phyloP scores from a whole-genome alignment of 148 eudicot genomes.

The Beta vulgaris region DNA sequence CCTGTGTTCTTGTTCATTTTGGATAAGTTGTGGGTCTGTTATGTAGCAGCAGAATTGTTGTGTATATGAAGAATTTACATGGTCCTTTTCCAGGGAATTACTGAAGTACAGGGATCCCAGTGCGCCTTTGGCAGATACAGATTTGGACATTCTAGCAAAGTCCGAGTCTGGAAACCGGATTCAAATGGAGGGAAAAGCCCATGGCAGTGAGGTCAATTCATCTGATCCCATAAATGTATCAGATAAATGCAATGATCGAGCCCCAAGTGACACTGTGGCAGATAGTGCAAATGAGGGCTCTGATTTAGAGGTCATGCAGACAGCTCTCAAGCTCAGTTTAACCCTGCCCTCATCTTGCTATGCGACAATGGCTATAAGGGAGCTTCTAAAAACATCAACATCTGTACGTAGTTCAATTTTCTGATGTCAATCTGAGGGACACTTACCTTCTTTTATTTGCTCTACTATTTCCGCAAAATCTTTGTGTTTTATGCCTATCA shows the following conservation, averaged over 20 bases:
- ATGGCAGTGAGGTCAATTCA: constrained; percentile 29
- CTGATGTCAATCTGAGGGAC: neutral
- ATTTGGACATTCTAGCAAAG: constrained; percentile 55
- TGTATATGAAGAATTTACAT: neutral
- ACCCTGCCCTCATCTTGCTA: constrained; percentile 93
- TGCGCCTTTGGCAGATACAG: constrained; percentile 73
- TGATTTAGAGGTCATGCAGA: constrained; percentile 38
- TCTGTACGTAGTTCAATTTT: constrained; percentile 48
- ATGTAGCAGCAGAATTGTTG: neutral
- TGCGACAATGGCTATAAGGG: constrained; percentile 99
- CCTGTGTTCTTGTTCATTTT: neutral
- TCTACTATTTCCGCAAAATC: neutral
- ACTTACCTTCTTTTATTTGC: neutral
- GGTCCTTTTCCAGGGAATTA: constrained; percentile 54
- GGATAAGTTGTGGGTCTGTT: neutral
- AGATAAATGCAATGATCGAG: constrained; percentile 16
- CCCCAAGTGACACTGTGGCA: constrained; percentile 14
- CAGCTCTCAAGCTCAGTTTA: constrained; percentile 81
- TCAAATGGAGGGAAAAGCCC: constrained; percentile 23
- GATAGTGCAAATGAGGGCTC: constrained; percentile 35
- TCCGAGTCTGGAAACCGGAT: constrained; percentile 26
- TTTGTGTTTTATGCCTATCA: neutral
- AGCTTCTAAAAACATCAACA: constrained; percentile 93
- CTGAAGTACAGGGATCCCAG: constrained; percentile 65
- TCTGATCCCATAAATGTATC: constrained; percentile 2